Evolutionary conservation across 495 filamentous ascomycete species (phyloP), one percentile per base, ranked within the genome.

Genomic region (Evernia prunastri): DNA sequence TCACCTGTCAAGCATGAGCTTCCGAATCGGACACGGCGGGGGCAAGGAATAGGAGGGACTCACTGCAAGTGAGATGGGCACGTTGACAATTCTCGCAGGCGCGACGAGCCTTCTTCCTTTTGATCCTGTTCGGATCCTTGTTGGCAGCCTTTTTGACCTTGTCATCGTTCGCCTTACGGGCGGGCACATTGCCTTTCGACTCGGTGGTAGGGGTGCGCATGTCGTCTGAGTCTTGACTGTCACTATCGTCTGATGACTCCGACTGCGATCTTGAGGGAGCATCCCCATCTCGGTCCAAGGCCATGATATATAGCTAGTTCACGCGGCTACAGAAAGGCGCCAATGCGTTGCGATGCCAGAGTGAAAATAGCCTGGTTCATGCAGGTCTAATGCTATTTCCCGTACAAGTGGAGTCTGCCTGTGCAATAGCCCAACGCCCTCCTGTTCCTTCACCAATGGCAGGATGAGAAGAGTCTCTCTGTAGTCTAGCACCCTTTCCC

Each of bases 41-140:
- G 37, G 25, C 1, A 17, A 53, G 58, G 58, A 31, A 53, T 23
- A 43, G 37, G 39, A 64, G 70, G 65, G 63, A 70, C 91, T 80
- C 89, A 98, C 94, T 92, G 77, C 94, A 98, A 66, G 94, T 98
- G 70, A 98, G 81, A 83, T 98, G 94, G 59, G 94, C 94, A 74
- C 95, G 83, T 76, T 98, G 94, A 76, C 94, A 98, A 36, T 95
- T 92, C 84, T 88, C 93, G 73, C 94, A 98, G 61, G 94, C 94
- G 72, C 94, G 83, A 68, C 93, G 82, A 39, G 94, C 94, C 82
- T 98, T 98, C 81, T 97, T 98, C 72, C 94, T 84, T 69, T 92
- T 82, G 47, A 94, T 91, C 67, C 94, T 82, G 70, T 86, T 79
- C 36, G 92, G 90, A 72, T 97, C 94, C 73, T 94, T 82, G 36